Conservation (phyloP, 495 filamentous ascomycete species). For the Mytilinidion resinicola region DNA sequence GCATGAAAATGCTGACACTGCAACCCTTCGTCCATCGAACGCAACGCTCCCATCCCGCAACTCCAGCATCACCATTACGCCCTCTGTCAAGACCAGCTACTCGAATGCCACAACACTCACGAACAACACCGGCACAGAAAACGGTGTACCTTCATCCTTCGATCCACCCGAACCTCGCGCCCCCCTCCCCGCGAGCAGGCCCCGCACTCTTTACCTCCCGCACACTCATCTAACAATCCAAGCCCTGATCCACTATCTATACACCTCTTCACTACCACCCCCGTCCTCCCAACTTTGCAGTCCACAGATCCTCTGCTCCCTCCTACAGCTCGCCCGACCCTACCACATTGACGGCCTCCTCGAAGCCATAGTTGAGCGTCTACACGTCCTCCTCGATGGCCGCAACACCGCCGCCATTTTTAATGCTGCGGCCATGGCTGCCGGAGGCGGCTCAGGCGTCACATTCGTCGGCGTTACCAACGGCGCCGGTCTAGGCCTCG, state of each 20-base stretch:
- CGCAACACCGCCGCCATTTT: slow-evolving; percentile 95
- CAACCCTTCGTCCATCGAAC: slow-evolving; percentile 46
- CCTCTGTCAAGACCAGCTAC: slow-evolving; percentile 57
- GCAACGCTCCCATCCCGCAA: slow-evolving; percentile 48
- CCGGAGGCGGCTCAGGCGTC: slow-evolving; percentile 73
- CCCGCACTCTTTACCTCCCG: slow-evolving; percentile 83
- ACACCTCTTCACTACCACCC: slow-evolving; percentile 79
- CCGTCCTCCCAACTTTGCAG: slow-evolving; percentile 74
- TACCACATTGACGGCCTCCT: slow-evolving; percentile 89
- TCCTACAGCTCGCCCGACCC: slow-evolving; percentile 87
- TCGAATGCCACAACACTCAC: slow-evolving; percentile 46
- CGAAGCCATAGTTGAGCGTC: slow-evolving; percentile 82
- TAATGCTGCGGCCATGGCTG: slow-evolving; percentile 97
- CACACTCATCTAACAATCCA: slow-evolving; percentile 85
- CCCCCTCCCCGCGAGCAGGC: slow-evolving; percentile 57
- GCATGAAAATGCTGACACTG: slow-evolving; percentile 47
- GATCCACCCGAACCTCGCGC: slow-evolving; percentile 47
- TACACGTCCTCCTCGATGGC: slow-evolving; percentile 84
- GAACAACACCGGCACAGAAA: slow-evolving; percentile 27
- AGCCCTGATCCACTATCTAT: slow-evolving; percentile 83
- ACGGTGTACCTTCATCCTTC: slow-evolving; percentile 36
- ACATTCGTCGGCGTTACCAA: slow-evolving; percentile 26
- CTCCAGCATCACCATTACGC: slow-evolving; percentile 81
- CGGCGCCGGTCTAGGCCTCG: neutral
- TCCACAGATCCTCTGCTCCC: slow-evolving; percentile 89